Evolutionary conservation across 495 filamentous ascomycete species (phyloP).

Genomic region (Podospora pseudopauciseta): DNA sequence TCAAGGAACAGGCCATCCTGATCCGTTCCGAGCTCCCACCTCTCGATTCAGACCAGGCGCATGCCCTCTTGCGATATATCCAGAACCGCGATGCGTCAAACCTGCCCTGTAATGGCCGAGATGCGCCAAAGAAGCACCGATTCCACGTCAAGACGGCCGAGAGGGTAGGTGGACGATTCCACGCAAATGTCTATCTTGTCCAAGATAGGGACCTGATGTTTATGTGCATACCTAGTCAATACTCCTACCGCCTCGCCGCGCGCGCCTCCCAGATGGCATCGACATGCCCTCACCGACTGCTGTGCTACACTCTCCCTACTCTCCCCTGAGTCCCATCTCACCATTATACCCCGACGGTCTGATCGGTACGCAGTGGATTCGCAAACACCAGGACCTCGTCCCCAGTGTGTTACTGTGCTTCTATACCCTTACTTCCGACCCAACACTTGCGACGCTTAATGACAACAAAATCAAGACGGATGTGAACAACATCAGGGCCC

Average conservation of each 20-base stretch:
- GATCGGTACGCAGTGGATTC: conserved; percentile 73
- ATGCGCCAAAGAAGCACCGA: conserved; percentile 42
- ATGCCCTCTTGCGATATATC: conserved; percentile 65
- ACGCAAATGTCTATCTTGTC: neutral
- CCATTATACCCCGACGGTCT: conserved; percentile 82
- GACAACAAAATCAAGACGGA: conserved; percentile 89
- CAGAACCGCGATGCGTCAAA: conserved; percentile 60
- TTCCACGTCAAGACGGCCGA: conserved; percentile 69
- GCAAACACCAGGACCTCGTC: conserved; percentile 77
- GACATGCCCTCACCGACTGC: conserved; percentile 43
- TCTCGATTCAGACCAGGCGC: conserved; percentile 61
- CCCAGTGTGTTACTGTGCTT: conserved; percentile 78
- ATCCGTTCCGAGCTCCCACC: conserved; percentile 65
- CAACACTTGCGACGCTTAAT: conserved; percentile 61
- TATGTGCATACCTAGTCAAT: conserved; percentile 40
- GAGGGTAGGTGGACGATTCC: conserved; percentile 57
- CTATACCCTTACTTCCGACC: conserved; percentile 65
- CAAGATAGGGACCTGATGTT: neutral
- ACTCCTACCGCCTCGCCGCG: conserved; percentile 50
- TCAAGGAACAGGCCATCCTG: conserved; percentile 56
- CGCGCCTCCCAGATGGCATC: conserved; percentile 45
- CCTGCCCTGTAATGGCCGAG: conserved; percentile 54
- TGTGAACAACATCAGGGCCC: conserved; percentile 68
- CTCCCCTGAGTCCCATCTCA: conserved; percentile 76
- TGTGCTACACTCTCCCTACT: conserved; percentile 80